Evolutionary conservation across 306 rosid genomes (phyloP).

Genomic region (Castanea sativa): DNA sequence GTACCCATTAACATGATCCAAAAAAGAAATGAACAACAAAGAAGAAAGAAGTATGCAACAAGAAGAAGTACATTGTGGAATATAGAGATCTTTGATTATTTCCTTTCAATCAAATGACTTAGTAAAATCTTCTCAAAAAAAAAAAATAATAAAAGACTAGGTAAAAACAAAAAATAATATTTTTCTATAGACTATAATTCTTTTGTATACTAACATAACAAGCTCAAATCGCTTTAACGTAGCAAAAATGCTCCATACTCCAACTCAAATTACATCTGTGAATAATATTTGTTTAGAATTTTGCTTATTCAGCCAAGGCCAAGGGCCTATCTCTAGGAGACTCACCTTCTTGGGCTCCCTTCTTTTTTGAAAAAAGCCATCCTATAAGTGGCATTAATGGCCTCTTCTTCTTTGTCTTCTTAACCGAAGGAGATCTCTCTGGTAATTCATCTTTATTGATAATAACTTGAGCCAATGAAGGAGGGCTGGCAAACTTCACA

Average conservation of each 20-base stretch:
- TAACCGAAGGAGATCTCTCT: conserved; percentile 37
- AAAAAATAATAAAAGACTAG: neutral
- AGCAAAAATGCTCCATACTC: neutral
- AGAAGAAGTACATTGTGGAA: neutral
- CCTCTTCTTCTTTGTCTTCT: conserved; percentile 63
- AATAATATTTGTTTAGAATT: neutral
- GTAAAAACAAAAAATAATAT: neutral
- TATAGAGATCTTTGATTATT: neutral
- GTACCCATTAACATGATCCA: no score
- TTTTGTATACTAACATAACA: neutral
- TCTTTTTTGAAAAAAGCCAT: conserved; percentile 67
- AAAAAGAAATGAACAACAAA: neutral
- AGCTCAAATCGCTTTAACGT: neutral
- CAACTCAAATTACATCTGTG: neutral
- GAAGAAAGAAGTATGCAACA: neutral
- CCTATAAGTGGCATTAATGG: conserved; percentile 50
- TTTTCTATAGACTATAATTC: neutral
- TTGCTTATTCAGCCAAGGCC: neutral
- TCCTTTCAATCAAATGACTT: neutral
- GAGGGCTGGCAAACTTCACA: conserved; percentile 86
- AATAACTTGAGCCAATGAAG: conserved; percentile 50
- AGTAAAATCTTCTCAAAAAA: neutral
- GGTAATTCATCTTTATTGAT: conserved; percentile 30
- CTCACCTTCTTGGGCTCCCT: conserved; percentile 27
- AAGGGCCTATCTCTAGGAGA: conserved; percentile 29